Percentiles rank a stretch among this genome's conserved stretches.
phyloP scores from a whole-genome alignment of 495 filamentous ascomycete genomes.

The Neurospora sp. region DNA sequence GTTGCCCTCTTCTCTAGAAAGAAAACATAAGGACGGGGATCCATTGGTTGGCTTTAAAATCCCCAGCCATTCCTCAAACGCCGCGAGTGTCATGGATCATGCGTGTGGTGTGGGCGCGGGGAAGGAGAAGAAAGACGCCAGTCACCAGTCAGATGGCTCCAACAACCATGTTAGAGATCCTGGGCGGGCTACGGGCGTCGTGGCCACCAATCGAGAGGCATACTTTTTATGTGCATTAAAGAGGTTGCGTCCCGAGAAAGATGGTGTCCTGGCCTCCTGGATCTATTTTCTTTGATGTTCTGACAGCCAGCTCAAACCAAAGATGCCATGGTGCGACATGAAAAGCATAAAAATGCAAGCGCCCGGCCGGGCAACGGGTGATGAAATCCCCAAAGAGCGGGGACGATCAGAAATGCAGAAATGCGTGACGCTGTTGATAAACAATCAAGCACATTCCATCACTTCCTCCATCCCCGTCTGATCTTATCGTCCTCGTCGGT shows the following conservation, averaged over 20 bases:
- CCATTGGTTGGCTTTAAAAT: neutral
- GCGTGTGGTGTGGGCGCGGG: neutral
- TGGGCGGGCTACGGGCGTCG: neutral
- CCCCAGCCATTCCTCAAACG: neutral
- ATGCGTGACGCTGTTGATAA: neutral
- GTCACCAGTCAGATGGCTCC: neutral
- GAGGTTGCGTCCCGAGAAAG: neutral
- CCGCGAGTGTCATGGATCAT: neutral
- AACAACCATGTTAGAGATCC: neutral
- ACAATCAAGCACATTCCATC: neutral
- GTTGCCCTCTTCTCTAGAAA: neutral
- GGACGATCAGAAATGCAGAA: neutral
- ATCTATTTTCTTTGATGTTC: neutral
- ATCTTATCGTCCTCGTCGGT: neutral
- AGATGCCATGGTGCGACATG: neutral
- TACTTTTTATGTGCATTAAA: neutral
- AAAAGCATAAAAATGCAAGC: neutral
- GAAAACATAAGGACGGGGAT: neutral
- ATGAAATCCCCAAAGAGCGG: neutral
- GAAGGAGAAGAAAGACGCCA: neutral
- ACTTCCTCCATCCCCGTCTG: neutral
- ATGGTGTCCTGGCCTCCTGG: neutral
- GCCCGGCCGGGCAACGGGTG: neutral
- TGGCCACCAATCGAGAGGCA: neutral
- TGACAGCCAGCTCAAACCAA: neutral